These are phyloP conservation scores for Serendipita sp. DNA, from an alignment of 1,284 basidiomycete genomes.

Conservation along the genomic window DNA sequence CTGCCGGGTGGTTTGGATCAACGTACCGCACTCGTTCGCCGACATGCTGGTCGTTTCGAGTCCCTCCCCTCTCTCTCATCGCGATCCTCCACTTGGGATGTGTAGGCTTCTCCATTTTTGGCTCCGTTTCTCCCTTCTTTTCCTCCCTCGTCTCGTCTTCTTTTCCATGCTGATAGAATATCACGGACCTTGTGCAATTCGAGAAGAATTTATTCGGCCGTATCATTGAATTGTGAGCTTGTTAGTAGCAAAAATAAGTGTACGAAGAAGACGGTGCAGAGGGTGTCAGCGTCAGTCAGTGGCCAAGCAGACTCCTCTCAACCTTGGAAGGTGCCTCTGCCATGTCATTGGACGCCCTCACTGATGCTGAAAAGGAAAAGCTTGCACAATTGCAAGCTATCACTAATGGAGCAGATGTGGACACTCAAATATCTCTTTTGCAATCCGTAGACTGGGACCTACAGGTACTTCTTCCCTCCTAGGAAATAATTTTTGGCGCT, in stretches of 20 bases:
- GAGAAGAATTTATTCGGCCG: conserved; percentile 3
- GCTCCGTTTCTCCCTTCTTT: not conserved
- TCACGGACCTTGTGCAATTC: conserved; percentile 5
- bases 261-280: not conserved
- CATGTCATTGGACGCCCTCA: conserved; percentile 20
- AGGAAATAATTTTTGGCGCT: not conserved
- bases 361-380: conserved; percentile 32
- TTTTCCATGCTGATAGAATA: conserved; percentile 3
- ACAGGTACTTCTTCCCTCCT: conserved; percentile 26
- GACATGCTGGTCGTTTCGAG: not conserved
- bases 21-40: no score
- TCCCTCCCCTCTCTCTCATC: not conserved
- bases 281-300: not conserved
- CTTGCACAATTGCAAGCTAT: conserved; percentile 40
- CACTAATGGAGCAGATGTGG: conserved; percentile 38
- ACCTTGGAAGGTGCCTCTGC: not conserved
- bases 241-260: no score
- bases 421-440: conserved; percentile 43
- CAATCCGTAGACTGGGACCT: conserved; percentile 53
- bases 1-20: no score
- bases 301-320: not conserved
- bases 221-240: not conserved
- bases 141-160: not conserved
- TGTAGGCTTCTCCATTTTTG: not conserved
- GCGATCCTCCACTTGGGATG: not conserved